Evolutionary conservation across 2,329 filamentous ascomycete genomes (phyloP), one percentile per base, ranked within the genome.

Genomic region (Diaporthe capsici): DNA sequence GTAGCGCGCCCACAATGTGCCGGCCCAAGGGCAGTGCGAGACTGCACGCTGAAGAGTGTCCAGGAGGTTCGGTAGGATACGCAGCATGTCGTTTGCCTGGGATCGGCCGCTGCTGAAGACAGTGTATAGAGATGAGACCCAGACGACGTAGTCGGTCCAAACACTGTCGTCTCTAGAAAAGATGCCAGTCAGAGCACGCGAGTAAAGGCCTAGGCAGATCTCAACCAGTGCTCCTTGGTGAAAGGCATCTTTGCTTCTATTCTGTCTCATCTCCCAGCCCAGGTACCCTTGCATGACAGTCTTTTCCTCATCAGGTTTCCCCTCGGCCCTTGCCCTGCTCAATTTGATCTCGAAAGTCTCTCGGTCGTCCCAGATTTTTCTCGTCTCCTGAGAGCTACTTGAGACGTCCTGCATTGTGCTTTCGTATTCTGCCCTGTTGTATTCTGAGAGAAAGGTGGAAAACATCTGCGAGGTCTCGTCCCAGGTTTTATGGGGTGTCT

Each of bases 21-120:
- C 97, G 9, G 95, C 97, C 94, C 95, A 98, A 2, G 97, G 96
- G 80, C 96, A 98, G 84, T 98, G 97, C 58, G 93, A 91, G 13
- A 96, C 97, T 17, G 95, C 95, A 78, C 95, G 91, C 80, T 95
- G 92, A 3, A 97, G 88, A 9, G 96, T 90, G 63, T 94, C 90
- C 13, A 98, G 88, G 51, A 94, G 84, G 73, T 86, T 86, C 28
- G 84, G 89, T 73, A 82, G 84, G 73, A 81, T 84, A 78, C 73
- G 83, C 58, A 78, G 85, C 78, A 79, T 82, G 79, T 83, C 85
- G 73, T 78, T 84, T 83, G 75, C 77, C 78, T 81, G 85, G 79
- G 79, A 82, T 79, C 84, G 86, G 75, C 83, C 87, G 78, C 78
- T 76, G 72, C 78, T 82, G 61, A 81, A 71, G 5, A 81, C 81